Conservation (phyloP, 225 moss, liverwort and hornwort species). For the Straminergon stramineum region DNA sequence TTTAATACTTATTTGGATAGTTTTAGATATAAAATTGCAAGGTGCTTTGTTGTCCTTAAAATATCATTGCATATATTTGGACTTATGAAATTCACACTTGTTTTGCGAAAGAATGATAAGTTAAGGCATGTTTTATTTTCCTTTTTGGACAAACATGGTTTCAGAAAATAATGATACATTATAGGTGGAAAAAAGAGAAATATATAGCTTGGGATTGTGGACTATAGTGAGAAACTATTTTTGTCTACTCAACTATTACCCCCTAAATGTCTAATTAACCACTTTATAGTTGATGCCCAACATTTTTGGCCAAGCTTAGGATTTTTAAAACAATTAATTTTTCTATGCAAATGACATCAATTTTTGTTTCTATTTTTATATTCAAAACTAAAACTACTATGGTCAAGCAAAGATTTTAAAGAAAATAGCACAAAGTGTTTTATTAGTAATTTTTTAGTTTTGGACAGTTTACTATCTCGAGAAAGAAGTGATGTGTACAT, state of each 20-base stretch:
- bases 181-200: neutral
- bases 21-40: neutral
- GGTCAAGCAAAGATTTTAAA: neutral
- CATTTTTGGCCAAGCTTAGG: rapidly evolving
- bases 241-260: neutral
- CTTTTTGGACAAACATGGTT: rapidly evolving
- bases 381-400: neutral
- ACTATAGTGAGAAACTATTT: neutral
- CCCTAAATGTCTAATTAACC: neutral
- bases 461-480: neutral
- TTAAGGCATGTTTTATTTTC: neutral
- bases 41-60: neutral
- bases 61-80: neutral
- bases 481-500: neutral
- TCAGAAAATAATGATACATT: neutral
- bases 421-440: neutral
- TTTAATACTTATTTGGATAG: neutral
- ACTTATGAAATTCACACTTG: neutral
- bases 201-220: rapidly evolving
- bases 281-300: neutral
- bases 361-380: neutral
- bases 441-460: neutral
- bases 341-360: neutral
- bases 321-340: neutral
- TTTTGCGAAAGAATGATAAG: neutral